Conservation (phyloP, 176 grass and related monocot species). For the Thinopyrum elongatum region DNA sequence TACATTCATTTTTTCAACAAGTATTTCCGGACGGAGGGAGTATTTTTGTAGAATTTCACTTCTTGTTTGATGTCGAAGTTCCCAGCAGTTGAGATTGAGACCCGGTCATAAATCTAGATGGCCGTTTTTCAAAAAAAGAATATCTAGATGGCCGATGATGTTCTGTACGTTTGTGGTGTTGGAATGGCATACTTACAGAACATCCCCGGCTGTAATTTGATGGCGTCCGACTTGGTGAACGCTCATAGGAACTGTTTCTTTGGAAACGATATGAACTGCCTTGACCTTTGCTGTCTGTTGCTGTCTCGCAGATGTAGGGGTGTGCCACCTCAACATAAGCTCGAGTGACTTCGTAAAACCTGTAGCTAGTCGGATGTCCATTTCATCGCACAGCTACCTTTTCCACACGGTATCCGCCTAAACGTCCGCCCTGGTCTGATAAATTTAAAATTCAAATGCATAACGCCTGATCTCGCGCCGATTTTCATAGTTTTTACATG, state of each 20-base stretch:
- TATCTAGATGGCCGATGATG: not conserved
- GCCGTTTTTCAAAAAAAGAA: not conserved
- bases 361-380: not conserved
- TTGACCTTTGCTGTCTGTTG: not conserved
- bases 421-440: no score
- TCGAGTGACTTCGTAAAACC: not conserved
- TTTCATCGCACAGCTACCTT: not conserved
- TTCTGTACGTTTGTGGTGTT: not conserved
- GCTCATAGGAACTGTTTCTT: not conserved
- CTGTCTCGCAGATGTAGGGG: not conserved
- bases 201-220: not conserved
- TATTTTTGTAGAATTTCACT: constrained; percentile 11
- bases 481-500: no score
- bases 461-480: no score
- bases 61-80: not conserved
- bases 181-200: not conserved
- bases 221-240: not conserved
- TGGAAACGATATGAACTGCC: not conserved
- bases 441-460: no score
- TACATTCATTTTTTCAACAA: no score
- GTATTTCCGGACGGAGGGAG: no score
- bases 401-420: no score
- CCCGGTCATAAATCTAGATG: not conserved
- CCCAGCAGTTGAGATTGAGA: not conserved
- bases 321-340: no score